Percentiles rank a stretch among this genome's conserved stretches.
Evolutionary conservation across 129 eudicot genomes (phyloP).

Genomic region (Rutidosis leptorrhynchoides): DNA sequence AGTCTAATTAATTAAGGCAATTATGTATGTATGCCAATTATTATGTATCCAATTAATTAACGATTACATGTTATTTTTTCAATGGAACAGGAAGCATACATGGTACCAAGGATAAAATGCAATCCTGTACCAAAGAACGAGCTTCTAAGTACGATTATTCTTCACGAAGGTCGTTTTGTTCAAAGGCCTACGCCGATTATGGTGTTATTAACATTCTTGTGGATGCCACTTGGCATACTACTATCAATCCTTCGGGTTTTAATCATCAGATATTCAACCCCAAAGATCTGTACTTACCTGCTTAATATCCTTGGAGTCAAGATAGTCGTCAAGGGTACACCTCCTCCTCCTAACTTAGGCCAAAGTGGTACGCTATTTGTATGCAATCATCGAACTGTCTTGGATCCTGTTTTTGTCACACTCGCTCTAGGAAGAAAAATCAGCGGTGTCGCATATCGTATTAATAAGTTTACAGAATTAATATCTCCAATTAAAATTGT

Average conservation of each 20-base stretch:
- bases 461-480: conserved; percentile 57
- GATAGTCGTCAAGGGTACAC: conserved; percentile 73
- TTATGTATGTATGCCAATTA: neutral
- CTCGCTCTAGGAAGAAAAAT: conserved; percentile 70
- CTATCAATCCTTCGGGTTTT: conserved; percentile 62
- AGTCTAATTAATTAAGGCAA: neutral
- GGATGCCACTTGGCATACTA: conserved; percentile 76
- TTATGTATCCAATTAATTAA: neutral
- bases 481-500: conserved; percentile 74
- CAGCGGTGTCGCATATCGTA: conserved; percentile 72
- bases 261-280: conserved; percentile 52
- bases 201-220: conserved; percentile 60
- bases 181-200: conserved; percentile 69
- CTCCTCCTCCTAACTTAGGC: conserved; percentile 61
- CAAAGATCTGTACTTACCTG: conserved; percentile 46
- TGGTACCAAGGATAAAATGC: conserved; percentile 53
- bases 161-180: conserved; percentile 82
- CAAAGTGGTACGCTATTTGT: conserved; percentile 70
- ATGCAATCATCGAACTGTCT: conserved; percentile 77
- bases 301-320: conserved; percentile 68
- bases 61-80: conserved; percentile 14
- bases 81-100: conserved; percentile 57
- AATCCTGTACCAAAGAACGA: conserved; percentile 57
- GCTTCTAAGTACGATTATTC: conserved; percentile 63
- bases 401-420: conserved; percentile 61